Base-by-base conservation (phyloP, 176 grass and related monocot species). In the Ensete ventricosum region DNA sequence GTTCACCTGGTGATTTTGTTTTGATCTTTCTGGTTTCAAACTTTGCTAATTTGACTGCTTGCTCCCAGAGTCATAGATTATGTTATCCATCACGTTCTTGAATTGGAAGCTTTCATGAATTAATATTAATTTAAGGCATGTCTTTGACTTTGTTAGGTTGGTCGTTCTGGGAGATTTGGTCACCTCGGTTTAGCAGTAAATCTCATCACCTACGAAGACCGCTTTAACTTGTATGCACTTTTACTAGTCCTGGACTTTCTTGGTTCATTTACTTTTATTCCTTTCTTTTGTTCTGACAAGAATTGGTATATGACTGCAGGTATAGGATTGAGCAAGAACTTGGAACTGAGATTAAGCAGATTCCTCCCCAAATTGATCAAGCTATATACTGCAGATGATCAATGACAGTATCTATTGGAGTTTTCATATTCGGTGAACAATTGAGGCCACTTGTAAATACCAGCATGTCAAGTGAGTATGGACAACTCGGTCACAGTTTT, bases 311-410 rank as follows among this genome's bases (percentile, higher is more conserved):
- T 62, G 20, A 21, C 71, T 65, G 62, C 87, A 97, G 90, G 84
- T 87, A 98, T 82, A 82, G 94, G 79, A 98, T 93, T 78, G 94
- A 98, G 68, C 90, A 98, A 85, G 94, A 98, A 70, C 85, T 98
- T 73, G 94, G 94, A 55, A 98, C 94, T 52, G 94, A 98, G 73
- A 98, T 98, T 83, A 98, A 98, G 80, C 76, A 83, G 54, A 93
- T 98, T 82, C 94, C 94, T 64, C 82, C 87, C 77, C 89, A 91
- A 79, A 98, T 98, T 76, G 94, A 98, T 67, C 88, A 92, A 79
- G 75, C 90, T 54, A 86, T 98, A 81, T 98, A 98, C 76, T 98
- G 94, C 76, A 84, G 87, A 76, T 98, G 79, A 91, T 73, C 59
- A 74, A 71, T 77, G 57, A 51, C 75, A 78, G 73, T 77, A 52